phyloP scores from a whole-genome alignment of 2,329 filamentous ascomycete species.

The Paramyrothecium roridum region DNA sequence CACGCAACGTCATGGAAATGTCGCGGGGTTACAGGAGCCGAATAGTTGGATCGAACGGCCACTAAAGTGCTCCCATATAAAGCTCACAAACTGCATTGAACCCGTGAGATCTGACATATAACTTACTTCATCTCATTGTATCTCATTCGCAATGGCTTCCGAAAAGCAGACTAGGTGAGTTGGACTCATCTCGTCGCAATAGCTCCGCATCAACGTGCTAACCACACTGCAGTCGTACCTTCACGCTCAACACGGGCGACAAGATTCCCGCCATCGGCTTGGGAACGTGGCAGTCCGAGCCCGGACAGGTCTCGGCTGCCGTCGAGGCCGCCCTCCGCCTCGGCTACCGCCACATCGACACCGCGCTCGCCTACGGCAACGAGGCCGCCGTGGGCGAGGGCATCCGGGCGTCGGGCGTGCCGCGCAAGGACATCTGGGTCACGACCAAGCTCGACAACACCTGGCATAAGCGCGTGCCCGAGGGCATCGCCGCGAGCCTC shows the following conservation, averaged over 20 bases:
- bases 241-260: slow-evolving; percentile 71
- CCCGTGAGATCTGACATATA: not conserved
- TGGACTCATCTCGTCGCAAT: not conserved
- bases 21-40: no score
- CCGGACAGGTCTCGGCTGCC: slow-evolving; percentile 66
- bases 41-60: no score
- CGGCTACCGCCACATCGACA: slow-evolving; percentile 76
- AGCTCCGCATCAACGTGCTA: not conserved
- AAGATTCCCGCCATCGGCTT: slow-evolving; percentile 76
- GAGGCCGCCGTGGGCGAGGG: slow-evolving; percentile 66
- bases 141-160: not conserved
- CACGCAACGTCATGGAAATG: no score
- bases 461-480: slow-evolving; percentile 67
- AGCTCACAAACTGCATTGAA: no score
- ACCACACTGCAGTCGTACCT: slow-evolving; percentile 34
- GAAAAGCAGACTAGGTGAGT: not conserved
- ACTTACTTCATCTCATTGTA: not conserved
- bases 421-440: slow-evolving; percentile 65
- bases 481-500: slow-evolving; percentile 59
- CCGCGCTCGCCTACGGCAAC: slow-evolving; percentile 75
- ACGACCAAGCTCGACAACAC: slow-evolving; percentile 84
- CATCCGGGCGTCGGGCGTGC: slow-evolving; percentile 60
- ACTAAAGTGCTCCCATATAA: no score
- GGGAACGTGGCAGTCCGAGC: slow-evolving; percentile 73
- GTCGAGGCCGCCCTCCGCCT: slow-evolving; percentile 65